Base-by-base conservation (phyloP, 192 early-diverging fungal genomes). In the Neocallimastix lanati region DNA sequence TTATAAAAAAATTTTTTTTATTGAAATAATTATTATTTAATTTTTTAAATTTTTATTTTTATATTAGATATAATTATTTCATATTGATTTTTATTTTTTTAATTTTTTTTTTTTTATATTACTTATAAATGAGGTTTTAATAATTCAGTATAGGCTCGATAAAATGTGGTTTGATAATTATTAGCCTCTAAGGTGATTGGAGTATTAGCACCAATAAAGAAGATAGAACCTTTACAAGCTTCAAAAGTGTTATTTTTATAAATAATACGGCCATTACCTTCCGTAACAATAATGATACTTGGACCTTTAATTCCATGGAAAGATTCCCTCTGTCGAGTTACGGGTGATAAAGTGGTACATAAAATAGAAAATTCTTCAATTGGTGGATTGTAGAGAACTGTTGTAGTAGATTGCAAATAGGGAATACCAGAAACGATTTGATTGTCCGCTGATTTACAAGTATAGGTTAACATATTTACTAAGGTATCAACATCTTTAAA, bases 301-400 rank as follows among this genome's bases (percentile, higher is more conserved):
- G 97, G 96, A 2, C 97, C 97, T 14, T 86, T 83, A n/a, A 95
- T 78, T 4, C 87, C 86, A 6, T 82, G 81, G 29, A 95, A 81
- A 14, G n/a, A 76, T 77, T 93, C 95, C 0, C 28, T 78, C 28
- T 86, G 80, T 77, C 80, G 81, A 9, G 83, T 82, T 11, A 81
- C 79, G 16, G 18, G 14, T 2, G 79, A 78, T 27, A 96, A 82
- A 0, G 58, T 82, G 0, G 94, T 95, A 28, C 89, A 82, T 18
- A 93, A 82, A 76, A 99, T 93, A 9, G 93, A 88, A 82, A 99
- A 99, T 83, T 99, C 97, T 16, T 94, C 93, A 80, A 99, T 97
- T 14, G 97, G 97, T 29, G 97, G 97, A 84, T 97, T 93, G 84
- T 99, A 99, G 28, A 96, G 82, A 6, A 88, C 67, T 28, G 92